Evolutionary conservation across 192 early-diverging fungal genomes (phyloP).

Genomic region (Coemansia sp.): DNA sequence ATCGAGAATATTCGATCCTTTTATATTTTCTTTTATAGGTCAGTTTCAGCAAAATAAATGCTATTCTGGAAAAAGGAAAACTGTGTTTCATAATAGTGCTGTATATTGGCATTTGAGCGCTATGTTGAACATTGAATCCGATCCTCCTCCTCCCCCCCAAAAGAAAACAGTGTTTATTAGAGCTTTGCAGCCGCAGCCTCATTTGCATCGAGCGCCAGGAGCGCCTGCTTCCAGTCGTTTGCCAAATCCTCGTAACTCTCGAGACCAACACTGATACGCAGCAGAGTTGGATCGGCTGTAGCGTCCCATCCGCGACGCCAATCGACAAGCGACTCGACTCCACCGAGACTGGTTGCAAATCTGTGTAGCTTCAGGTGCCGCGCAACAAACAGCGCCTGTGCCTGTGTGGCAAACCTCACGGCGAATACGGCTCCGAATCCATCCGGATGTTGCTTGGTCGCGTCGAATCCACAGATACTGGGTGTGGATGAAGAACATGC

Average conservation of each 20-base stretch:
- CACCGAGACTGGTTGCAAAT: constrained; percentile 68
- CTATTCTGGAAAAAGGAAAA: no score
- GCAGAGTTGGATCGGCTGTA: constrained; percentile 43
- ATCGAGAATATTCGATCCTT: no score
- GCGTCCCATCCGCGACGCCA: constrained; percentile 61
- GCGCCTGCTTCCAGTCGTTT: constrained; percentile 58
- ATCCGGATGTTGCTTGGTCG: constrained; percentile 40
- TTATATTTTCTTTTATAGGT: no score
- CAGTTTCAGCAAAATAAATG: no score
- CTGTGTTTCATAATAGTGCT: no score
- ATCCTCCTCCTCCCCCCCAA: no score
- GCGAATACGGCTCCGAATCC: constrained; percentile 50
- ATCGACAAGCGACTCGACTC: constrained; percentile 65
- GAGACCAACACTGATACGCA: constrained; percentile 69
- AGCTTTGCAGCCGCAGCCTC: constrained; percentile 23
- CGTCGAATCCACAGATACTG: constrained; percentile 20
- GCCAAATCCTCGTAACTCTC: constrained; percentile 67
- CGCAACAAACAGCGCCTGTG: constrained; percentile 55
- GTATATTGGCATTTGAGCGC: no score
- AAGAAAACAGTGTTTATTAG: not conserved
- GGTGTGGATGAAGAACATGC: not conserved
- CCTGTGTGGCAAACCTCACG: constrained; percentile 47
- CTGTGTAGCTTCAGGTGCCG: constrained; percentile 44
- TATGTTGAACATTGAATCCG: no score
- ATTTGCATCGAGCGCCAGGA: constrained; percentile 42